Evolutionary conservation across 768 basidiomycete genomes (phyloP).

Genomic region (Xanthoconium stramineum): DNA sequence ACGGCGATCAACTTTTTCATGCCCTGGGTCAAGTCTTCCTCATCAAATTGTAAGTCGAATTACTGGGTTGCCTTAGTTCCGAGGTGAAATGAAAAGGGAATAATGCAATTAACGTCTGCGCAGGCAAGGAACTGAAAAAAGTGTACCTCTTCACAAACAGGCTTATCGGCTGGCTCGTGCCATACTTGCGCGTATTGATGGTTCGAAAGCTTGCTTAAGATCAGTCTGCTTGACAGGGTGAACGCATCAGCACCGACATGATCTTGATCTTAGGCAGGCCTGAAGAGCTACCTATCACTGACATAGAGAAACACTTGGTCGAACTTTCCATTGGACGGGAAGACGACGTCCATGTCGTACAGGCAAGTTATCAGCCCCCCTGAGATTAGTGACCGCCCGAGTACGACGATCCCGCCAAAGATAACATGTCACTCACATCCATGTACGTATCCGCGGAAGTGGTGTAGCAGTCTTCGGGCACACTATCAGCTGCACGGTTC

Average conservation of each 20-base stretch:
- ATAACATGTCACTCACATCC: constrained; percentile 59
- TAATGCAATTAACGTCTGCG: neutral
- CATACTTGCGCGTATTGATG: constrained; percentile 96
- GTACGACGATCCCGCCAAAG: neutral
- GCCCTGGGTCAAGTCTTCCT: constrained; percentile 93
- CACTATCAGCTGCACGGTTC: constrained; percentile 14
- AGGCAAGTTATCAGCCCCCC: constrained; percentile 79
- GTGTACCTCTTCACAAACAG: constrained; percentile 71
- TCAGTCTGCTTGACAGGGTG: constrained; percentile 95
- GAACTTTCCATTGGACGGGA: constrained; percentile 86
- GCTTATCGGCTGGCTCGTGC: constrained; percentile 97
- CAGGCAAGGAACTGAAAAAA: neutral
- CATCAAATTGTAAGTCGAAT: constrained; percentile 96
- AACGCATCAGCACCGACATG: constrained; percentile 70
- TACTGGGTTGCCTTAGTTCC: constrained; percentile 35
- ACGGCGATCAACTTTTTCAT: constrained; percentile 97
- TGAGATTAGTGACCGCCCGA: constrained; percentile 3
- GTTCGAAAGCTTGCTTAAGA: constrained; percentile 90
- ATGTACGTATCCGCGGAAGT: constrained; percentile 99
- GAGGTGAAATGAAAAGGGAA: too few species aligned
- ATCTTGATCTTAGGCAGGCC: neutral
- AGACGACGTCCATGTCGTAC: constrained; percentile 98
- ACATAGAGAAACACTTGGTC: constrained; percentile 95
- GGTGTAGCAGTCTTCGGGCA: constrained; percentile 73
- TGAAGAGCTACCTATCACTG: constrained; percentile 25